A percentile compares a stretch with the other conserved stretches of the same genome.
phyloP scores from a whole-genome alignment of 768 basidiomycete species.

The Lanmaoa rubissima region DNA sequence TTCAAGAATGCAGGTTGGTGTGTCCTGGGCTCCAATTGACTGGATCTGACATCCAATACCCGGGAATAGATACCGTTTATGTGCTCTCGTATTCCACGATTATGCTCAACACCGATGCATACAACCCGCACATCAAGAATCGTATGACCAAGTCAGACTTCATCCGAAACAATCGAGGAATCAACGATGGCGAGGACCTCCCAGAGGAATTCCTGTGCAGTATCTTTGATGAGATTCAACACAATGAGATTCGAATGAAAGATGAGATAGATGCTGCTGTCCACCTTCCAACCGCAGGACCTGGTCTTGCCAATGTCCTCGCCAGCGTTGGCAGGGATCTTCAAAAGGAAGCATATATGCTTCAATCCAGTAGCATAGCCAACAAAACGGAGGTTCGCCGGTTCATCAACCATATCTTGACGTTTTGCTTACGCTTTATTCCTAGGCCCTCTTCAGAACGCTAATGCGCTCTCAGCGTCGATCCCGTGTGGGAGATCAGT shows the following conservation, averaged over 20 bases:
- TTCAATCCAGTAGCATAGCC: constrained; percentile 95
- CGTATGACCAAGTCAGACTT: constrained; percentile 94
- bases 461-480: constrained; percentile 92
- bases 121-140: constrained; percentile 91
- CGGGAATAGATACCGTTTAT: constrained; percentile 77
- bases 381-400: constrained; percentile 85
- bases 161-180: constrained; percentile 92
- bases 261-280: constrained; percentile 78
- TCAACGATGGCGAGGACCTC: constrained; percentile 87
- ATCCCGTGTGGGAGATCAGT: constrained; percentile 76
- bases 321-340: constrained; percentile 91
- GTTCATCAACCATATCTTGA: not conserved
- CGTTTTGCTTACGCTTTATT: not conserved
- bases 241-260: constrained; percentile 97
- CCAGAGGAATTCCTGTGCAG: constrained; percentile 77
- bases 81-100: constrained; percentile 94
- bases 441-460: constrained; percentile 84
- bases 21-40: not conserved
- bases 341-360: constrained; percentile 93
- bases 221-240: constrained; percentile 89
- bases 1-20: constrained; percentile 92
- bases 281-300: constrained; percentile 43
- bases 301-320: constrained; percentile 79
- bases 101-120: constrained; percentile 95
- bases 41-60: constrained; percentile 7